These are phyloP conservation scores for Phytophthora palmivora DNA, from an alignment of 352 stramenopile species.

Conservation along the genomic window DNA sequence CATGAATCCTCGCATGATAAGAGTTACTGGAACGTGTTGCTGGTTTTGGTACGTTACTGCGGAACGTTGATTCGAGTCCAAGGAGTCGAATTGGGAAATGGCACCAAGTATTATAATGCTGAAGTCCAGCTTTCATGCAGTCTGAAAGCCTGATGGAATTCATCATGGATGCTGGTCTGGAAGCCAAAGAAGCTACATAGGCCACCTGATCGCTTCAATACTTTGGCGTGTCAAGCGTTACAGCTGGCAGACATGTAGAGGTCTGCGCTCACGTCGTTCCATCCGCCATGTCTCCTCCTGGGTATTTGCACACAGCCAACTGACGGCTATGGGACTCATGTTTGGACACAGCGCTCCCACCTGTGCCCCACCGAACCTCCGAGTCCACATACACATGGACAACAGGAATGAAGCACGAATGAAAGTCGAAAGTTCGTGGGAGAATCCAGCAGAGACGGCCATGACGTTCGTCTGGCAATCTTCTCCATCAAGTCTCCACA, in stretches of 20 bases:
- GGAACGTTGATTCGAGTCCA: slow-evolving; percentile 29
- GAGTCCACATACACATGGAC: slow-evolving; percentile 27
- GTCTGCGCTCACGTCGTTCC: too few species aligned
- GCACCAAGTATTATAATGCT: slow-evolving; percentile 22
- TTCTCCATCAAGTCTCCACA: slow-evolving; percentile 8
- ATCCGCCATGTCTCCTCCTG: slow-evolving; percentile 1
- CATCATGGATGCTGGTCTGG: too few species aligned
- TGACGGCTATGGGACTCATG: slow-evolving; percentile 8
- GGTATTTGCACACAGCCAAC: slow-evolving; percentile 1
- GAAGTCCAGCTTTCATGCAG: slow-evolving; percentile 13
- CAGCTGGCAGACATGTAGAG: too few species aligned
- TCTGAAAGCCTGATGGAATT: too few species aligned
- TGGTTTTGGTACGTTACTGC: slow-evolving; percentile 26
- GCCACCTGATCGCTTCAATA: too few species aligned
- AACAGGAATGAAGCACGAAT: slow-evolving; percentile 28
- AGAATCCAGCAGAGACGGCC: slow-evolving; percentile 24
- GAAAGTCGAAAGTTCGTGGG: slow-evolving; percentile 19
- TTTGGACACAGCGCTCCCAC: slow-evolving; percentile 20
- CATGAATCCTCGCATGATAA: too few species aligned
- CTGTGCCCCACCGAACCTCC: neutral
- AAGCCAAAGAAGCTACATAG: too few species aligned
- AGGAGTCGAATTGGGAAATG: slow-evolving; percentile 45
- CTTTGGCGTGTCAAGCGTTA: too few species aligned
- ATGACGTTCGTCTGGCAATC: slow-evolving; percentile 10
- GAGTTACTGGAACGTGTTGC: too few species aligned